A percentile compares a stretch with the other conserved stretches of the same genome.
Conservation (phyloP, 176 grass and related monocot species). For the Calamus simplicifolius region DNA sequence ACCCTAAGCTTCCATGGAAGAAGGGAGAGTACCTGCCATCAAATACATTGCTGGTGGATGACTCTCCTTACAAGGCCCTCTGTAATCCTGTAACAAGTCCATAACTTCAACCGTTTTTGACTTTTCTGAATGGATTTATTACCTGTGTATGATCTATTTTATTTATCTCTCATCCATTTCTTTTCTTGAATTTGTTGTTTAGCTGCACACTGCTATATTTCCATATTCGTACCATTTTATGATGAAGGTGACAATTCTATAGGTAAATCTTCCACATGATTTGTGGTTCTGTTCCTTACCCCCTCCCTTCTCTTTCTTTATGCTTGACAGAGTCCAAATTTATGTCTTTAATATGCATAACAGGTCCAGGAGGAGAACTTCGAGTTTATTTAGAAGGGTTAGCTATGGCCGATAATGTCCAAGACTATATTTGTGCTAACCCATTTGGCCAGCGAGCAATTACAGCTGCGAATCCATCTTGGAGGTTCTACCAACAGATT, state of each 20-base stretch:
- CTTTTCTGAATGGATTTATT: too few species aligned
- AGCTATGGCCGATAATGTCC: constrained; percentile 7
- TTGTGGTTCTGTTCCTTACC: too few species aligned
- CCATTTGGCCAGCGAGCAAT: constrained; percentile 6
- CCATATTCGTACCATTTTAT: too few species aligned
- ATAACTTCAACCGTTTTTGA: too few species aligned
- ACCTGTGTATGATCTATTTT: too few species aligned
- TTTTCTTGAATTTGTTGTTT: too few species aligned
- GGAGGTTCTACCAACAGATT: constrained; percentile 5
- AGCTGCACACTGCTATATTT: too few species aligned
- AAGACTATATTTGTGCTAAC: not conserved
- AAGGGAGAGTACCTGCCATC: constrained; percentile 48
- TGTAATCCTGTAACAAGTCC: constrained; percentile 50
- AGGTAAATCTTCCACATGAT: too few species aligned
- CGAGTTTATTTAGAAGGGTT: not conserved
- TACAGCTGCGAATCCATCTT: not conserved
- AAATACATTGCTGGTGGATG: constrained; percentile 80
- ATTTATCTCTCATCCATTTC: too few species aligned
- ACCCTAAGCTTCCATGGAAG: constrained; percentile 70
- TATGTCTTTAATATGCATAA: not conserved
- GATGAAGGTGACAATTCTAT: too few species aligned
- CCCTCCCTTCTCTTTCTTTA: too few species aligned
- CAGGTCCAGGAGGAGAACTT: constrained; percentile 4
- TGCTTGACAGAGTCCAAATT: too few species aligned
- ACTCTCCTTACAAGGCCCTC: constrained; percentile 92